phyloP scores from a whole-genome alignment of 106 monocot genomes.

The Acanthochlamys bracteata region DNA sequence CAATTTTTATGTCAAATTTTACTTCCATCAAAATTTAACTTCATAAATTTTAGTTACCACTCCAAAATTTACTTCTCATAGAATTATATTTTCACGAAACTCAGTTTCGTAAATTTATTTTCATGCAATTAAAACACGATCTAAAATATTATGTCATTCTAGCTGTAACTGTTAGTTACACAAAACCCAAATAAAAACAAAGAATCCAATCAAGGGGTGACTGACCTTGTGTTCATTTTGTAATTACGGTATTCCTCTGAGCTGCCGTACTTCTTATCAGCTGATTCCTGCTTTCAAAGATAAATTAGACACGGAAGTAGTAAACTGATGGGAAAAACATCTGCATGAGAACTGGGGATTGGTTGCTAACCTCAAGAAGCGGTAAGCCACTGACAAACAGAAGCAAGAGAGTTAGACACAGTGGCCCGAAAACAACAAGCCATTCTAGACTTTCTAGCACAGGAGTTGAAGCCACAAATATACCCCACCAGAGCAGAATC shows the following conservation, averaged over 20 bases:
- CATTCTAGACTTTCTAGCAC: slow-evolving; percentile 71
- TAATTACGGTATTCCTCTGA: slow-evolving; percentile 57
- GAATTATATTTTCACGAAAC: too few relatives aligned
- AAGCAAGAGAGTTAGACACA: slow-evolving; percentile 74
- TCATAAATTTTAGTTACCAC: too few relatives aligned
- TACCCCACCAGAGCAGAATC: slow-evolving; percentile 98
- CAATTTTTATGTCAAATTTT: too few relatives aligned
- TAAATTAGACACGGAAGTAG: background rate
- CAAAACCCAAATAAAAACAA: background rate
- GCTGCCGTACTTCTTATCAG: slow-evolving; percentile 47
- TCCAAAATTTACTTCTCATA: too few relatives aligned
- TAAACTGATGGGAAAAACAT: background rate
- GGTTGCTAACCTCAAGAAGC: slow-evolving; percentile 70
- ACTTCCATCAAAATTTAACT: too few relatives aligned
- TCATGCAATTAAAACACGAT: too few relatives aligned
- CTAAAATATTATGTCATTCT: background rate
- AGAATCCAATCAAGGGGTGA: background rate
- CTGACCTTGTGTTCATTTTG: slow-evolving; percentile 72
- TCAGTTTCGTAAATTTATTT: too few relatives aligned
- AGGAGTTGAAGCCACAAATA: slow-evolving; percentile 93
- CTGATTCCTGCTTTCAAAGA: slow-evolving; percentile 46
- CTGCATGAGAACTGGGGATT: background rate
- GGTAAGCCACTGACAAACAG: slow-evolving; percentile 93
- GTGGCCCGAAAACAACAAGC: slow-evolving; percentile 70
- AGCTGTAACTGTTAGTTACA: background rate